A percentile compares a stretch with the other conserved stretches of the same genome.
Evolutionary conservation across 208 protist species (phyloP).

Genomic region (Acanthamoeba lenticulata): DNA sequence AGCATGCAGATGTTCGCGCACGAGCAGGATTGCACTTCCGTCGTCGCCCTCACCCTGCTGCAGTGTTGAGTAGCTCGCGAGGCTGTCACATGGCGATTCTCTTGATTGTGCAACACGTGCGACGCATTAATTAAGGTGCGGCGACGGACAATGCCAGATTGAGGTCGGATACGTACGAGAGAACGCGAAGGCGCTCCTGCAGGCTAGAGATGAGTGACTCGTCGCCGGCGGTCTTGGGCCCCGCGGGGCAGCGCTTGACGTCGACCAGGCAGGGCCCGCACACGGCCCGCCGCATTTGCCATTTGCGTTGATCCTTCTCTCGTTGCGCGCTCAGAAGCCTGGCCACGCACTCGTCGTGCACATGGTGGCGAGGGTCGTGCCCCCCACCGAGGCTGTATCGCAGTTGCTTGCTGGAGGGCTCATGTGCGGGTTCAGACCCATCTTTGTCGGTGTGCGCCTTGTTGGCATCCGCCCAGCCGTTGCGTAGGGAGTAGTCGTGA

Average conservation of each 20-base stretch:
- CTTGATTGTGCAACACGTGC: background rate
- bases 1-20: background rate
- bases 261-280: background rate
- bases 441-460: background rate
- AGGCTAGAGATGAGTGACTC: background rate
- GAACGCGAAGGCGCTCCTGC: background rate
- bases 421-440: background rate
- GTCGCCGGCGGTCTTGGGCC: background rate
- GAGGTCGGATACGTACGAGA: background rate
- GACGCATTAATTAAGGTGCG: too few relatives aligned
- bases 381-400: background rate
- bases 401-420: background rate
- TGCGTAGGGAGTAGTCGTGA: background rate
- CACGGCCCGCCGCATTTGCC: background rate
- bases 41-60: background rate
- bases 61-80: background rate
- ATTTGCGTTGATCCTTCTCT: background rate
- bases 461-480: background rate
- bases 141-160: background rate
- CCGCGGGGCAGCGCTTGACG: background rate
- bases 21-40: background rate
- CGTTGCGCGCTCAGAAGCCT: background rate
- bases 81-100: background rate
- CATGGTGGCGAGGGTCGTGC: background rate
- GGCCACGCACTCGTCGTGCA: background rate